Evolutionary conservation across 352 stramenopile species (phyloP), one percentile per base, ranked within the genome.

Genomic region (Phytophthora rubi): DNA sequence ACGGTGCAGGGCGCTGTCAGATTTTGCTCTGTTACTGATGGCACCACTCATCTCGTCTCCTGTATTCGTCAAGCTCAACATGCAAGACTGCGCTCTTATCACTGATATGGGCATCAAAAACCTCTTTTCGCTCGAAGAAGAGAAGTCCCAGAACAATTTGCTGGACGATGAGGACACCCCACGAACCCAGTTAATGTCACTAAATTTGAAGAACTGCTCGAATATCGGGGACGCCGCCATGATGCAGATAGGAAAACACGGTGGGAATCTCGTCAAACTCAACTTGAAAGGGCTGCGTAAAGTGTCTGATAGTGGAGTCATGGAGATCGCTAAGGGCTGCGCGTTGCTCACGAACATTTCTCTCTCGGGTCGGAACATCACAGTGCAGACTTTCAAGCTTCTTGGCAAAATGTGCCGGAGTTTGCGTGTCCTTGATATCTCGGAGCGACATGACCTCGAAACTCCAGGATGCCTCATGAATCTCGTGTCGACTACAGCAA

Each of bases 121-220:
- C 37, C 45, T 91, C 0, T 84, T 90, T n/a, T 70, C 73, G 2
- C 52, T 75, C 7, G 69, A 76, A 53, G 53, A 70, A 44, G 59
- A 73, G 2, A 77, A 68, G 26, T 18, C 32, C 6, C 32, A 63
- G 8, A 56, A 62, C 32, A 15, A 18, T 30, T 6, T 2, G 21
- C 2, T 12, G 12, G 47, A 62, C 5, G 81, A 82, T 0, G 75
- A 83, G 13, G 71, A 71, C 9, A 12, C 28, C 6, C 35, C 48
- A 26, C 58, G 65, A 12, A 57, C 48, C 4, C 32, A 16, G 48
- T 51, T 68, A 21, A 23, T 54, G 32, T 61, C 57, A 4, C 57
- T 94, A 12, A 89, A 90, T 56, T n/a, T 94, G 32, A 80, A 86
- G 68, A 77, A 85, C 15, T 94, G 86, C 47, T 8, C 53, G 7